Conservation (phyloP, 78 protist species). For the Chrysochromulina parva region DNA sequence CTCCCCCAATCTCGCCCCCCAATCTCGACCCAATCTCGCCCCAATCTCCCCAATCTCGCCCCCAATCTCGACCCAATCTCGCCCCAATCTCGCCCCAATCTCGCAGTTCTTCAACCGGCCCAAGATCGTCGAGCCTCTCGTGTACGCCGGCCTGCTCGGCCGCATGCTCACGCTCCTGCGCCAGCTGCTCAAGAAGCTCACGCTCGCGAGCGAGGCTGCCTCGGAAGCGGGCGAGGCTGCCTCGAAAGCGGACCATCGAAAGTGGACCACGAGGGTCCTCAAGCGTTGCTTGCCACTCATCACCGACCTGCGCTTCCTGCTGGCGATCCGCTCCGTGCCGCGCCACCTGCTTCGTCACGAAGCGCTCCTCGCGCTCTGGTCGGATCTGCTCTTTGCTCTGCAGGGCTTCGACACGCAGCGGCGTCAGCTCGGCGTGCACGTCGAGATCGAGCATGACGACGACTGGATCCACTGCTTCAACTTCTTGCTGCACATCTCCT, state of each 20-base stretch:
- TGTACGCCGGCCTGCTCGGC: not conserved
- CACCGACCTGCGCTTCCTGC: not conserved
- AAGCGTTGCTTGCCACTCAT: not conserved
- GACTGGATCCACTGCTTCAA: not conserved
- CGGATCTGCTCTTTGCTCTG: not conserved
- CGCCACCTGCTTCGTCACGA: not conserved
- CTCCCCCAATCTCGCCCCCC: too few relatives aligned
- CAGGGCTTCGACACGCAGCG: not conserved
- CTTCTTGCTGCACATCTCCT: not conserved
- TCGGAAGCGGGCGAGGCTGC: too few relatives aligned
- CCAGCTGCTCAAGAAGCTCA: not conserved
- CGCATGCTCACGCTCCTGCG: not conserved
- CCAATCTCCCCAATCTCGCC: too few relatives aligned
- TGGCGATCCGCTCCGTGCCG: not conserved
- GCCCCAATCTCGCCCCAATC: too few relatives aligned
- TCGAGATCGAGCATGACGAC: not conserved
- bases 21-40: too few relatives aligned
- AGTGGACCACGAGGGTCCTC: too few relatives aligned
- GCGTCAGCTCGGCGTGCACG: not conserved
- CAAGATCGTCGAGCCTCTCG: not conserved
- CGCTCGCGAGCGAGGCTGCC: too few relatives aligned
- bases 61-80: too few relatives aligned
- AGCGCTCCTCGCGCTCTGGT: not conserved
- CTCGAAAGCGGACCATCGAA: too few relatives aligned
- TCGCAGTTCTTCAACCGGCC: not conserved